Base-by-base conservation (phyloP, 2,329 filamentous ascomycete genomes). In the Amauroascus niger region DNA sequence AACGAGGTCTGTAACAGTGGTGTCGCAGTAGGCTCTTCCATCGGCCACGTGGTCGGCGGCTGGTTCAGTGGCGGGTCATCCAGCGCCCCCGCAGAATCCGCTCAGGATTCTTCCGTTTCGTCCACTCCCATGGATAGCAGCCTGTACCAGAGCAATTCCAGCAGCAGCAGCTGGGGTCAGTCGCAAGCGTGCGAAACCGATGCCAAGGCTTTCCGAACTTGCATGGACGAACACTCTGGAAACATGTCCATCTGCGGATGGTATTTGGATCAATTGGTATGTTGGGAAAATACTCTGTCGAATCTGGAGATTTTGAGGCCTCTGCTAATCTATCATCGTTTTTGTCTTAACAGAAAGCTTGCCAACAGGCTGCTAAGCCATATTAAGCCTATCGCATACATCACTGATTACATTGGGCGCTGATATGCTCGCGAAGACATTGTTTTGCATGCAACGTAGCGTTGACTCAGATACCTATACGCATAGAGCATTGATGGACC, bases 211-310 rank as follows among this genome's bases (percentile, higher is more conserved):
- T 97, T 98, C 79, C 90, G 88, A 65, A 86, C 84, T 76, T 98
- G 93, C 79, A 86, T 98, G 84, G 90, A 97, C 71, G 87, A 97
- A 67, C 86, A 98, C 72, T 77, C 83, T 68, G 93, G 93, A 63
- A 89, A 93, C 74, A 83, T 98, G 85, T 84, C 86, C 68, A 94
- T 96, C 68, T 98, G 93, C 76, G 86, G 87, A 62, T 98, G 91
- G 90, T 98, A 98, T 72, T 76, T 98, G 64, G 93, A 98, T 71
- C 91, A 98, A 80, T 79, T 98, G 72, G 73, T 76, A 71, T 52
- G 69, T 65, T 48, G 24, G 49, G 13, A 7, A 7, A 14, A 7
- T 22, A 7, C 5, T 28, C 20, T 28, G 16, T 14, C 26, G 4
- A 30, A 6, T 37, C 11, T 26, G 5, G n/a, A 24, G 3, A 24